These are phyloP conservation scores for Citrullus mucosospermus DNA, from an alignment of 306 rosid species.

Conservation along the genomic window DNA sequence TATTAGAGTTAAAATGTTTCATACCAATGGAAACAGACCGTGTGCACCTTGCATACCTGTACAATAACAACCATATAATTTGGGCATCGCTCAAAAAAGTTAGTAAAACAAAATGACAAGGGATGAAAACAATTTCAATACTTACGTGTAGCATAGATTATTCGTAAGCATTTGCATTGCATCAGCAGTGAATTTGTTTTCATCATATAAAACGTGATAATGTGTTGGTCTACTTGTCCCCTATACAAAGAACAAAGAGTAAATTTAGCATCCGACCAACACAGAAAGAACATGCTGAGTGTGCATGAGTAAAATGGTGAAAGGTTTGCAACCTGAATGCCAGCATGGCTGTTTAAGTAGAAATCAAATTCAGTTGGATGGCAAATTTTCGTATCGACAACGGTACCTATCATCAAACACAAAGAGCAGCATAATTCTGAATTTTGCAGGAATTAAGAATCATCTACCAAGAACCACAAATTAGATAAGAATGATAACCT, in stretches of 20 bases:
- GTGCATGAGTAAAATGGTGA: neutral
- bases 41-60: slow-evolving; percentile 39
- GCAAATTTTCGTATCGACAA: slow-evolving; percentile 51
- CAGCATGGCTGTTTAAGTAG: slow-evolving; percentile 77
- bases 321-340: slow-evolving; percentile 36
- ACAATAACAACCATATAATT: neutral
- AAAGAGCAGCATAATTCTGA: neutral
- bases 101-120: neutral
- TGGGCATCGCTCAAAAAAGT: neutral
- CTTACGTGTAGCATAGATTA: slow-evolving; percentile 38
- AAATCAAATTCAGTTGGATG: slow-evolving; percentile 65
- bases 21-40: slow-evolving; percentile 37
- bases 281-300: neutral
- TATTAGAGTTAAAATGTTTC: neutral
- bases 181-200: slow-evolving; percentile 29
- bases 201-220: slow-evolving; percentile 35
- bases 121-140: neutral
- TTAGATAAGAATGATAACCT: slow-evolving; percentile 23
- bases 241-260: slow-evolving; percentile 7
- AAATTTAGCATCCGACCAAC: neutral
- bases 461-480: neutral
- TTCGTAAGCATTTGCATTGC: slow-evolving; percentile 23
- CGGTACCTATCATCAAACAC: slow-evolving; percentile 37
- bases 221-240: slow-evolving; percentile 40
- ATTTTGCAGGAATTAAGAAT: neutral